Evolutionary conservation across 371 early-diverging fungal genomes (phyloP).

Genomic region (Fennellomyces sp.): DNA sequence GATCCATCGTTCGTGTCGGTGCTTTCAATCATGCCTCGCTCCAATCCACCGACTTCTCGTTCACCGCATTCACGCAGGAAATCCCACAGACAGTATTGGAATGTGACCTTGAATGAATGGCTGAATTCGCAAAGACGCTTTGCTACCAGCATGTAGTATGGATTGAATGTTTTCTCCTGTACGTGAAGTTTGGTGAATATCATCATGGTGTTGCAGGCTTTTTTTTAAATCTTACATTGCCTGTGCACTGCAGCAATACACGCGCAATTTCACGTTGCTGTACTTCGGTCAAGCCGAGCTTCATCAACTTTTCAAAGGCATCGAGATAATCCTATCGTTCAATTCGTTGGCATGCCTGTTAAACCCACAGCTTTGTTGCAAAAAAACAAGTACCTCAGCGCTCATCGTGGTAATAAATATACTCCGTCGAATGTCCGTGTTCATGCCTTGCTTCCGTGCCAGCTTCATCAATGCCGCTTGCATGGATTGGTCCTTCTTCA

Average conservation of each 20-base stretch:
- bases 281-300: slow-evolving; percentile 82
- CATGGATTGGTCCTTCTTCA: slow-evolving; percentile 49
- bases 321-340: slow-evolving; percentile 95
- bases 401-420: slow-evolving; percentile 93
- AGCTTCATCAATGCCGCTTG: slow-evolving; percentile 73
- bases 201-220: no score
- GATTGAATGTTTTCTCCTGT: slow-evolving; percentile 92
- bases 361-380: no score
- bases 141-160: slow-evolving; percentile 91
- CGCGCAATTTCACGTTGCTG: slow-evolving; percentile 95
- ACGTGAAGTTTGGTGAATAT: no score
- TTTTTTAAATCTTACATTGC: slow-evolving; percentile 66
- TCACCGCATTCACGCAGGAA: slow-evolving; percentile 81
- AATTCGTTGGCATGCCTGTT: no score
- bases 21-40: slow-evolving; percentile 35
- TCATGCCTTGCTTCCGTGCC: slow-evolving; percentile 91
- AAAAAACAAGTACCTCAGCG: slow-evolving; percentile 66
- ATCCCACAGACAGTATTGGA: slow-evolving; percentile 96
- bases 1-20: background rate
- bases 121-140: slow-evolving; percentile 74
- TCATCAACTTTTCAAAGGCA: slow-evolving; percentile 85
- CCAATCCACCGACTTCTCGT: slow-evolving; percentile 76
- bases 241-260: slow-evolving; percentile 88
- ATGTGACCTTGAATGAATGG: slow-evolving; percentile 88
- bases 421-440: slow-evolving; percentile 91